Percentiles rank a stretch among this genome's conserved stretches.
Conservation (phyloP, 768 basidiomycete genomes). For the Suillus hirtellus region DNA sequence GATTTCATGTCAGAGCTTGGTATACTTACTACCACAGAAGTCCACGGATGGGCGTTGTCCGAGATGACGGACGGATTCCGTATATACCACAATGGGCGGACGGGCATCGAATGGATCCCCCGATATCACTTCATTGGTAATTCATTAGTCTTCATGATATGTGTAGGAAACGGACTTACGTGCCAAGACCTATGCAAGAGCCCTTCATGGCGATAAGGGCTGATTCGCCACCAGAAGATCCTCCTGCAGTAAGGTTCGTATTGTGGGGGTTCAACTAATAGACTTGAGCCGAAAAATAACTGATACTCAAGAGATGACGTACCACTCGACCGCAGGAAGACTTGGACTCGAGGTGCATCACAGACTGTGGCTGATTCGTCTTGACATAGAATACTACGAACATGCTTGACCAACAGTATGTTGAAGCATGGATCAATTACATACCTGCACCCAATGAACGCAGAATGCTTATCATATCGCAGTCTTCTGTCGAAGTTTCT, state of each 20-base stretch:
- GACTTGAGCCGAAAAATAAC: neutral
- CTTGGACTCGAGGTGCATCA: slow-evolving; percentile 40
- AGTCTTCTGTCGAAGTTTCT: slow-evolving; percentile 27
- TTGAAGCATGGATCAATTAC: slow-evolving; percentile 2
- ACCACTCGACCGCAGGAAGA: slow-evolving; percentile 36
- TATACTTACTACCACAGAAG: slow-evolving; percentile 23
- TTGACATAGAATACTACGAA: slow-evolving; percentile 42
- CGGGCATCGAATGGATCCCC: slow-evolving; percentile 41
- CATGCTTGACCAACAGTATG: slow-evolving; percentile 12
- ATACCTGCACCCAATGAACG: slow-evolving; percentile 43
- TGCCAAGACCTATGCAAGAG: slow-evolving; percentile 45
- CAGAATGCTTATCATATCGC: slow-evolving; percentile 35
- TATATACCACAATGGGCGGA: slow-evolving; percentile 40
- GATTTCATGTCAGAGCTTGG: neutral
- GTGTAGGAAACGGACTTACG: slow-evolving; percentile 24
- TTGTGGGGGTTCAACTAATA: slow-evolving; percentile 47
- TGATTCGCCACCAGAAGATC: slow-evolving; percentile 53
- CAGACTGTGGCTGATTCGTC: slow-evolving; percentile 43
- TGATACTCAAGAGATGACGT: slow-evolving; percentile 25
- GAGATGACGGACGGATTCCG: slow-evolving; percentile 40
- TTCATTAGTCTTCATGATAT: neutral
- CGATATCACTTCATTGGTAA: slow-evolving; percentile 24
- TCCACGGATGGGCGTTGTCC: slow-evolving; percentile 27
- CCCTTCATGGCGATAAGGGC: slow-evolving; percentile 49
- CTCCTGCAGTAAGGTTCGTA: slow-evolving; percentile 43